phyloP scores from a whole-genome alignment of 2,329 filamentous ascomycete genomes.

The Penicillium sclerotiorum region DNA sequence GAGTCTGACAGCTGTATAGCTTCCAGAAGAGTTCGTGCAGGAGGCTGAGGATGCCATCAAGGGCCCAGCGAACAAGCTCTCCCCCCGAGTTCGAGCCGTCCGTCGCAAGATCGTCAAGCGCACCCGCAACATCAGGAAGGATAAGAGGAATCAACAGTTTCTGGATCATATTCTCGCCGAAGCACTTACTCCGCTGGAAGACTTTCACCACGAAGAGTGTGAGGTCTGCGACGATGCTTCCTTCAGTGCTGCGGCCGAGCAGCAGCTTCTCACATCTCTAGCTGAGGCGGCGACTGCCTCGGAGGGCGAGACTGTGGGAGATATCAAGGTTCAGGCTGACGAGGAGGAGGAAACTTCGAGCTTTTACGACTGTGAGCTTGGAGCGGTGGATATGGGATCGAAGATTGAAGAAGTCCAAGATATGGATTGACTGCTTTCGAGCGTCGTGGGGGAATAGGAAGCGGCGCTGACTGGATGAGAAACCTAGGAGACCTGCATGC shows the following conservation, averaged over 20 bases:
- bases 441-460: too few species aligned
- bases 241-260: background rate
- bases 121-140: background rate
- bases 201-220: background rate
- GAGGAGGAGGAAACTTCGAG: too few species aligned
- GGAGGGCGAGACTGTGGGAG: background rate
- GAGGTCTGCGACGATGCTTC: background rate
- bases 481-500: too few species aligned
- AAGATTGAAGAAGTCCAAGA: too few species aligned
- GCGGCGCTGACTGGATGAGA: too few species aligned
- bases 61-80: background rate
- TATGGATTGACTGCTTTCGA: too few species aligned
- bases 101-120: background rate
- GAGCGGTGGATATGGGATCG: background rate
- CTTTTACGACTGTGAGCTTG: too few species aligned
- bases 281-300: background rate
- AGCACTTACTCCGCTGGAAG: too few species aligned
- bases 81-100: background rate
- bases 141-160: too few species aligned
- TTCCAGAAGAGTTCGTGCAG: background rate
- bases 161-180: too few species aligned
- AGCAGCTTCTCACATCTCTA: background rate
- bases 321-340: too few species aligned
- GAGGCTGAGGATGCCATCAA: background rate
- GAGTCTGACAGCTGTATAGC: background rate